Evolutionary conservation across 208 protist species (phyloP).

Genomic region (Trypanosoma mega): DNA sequence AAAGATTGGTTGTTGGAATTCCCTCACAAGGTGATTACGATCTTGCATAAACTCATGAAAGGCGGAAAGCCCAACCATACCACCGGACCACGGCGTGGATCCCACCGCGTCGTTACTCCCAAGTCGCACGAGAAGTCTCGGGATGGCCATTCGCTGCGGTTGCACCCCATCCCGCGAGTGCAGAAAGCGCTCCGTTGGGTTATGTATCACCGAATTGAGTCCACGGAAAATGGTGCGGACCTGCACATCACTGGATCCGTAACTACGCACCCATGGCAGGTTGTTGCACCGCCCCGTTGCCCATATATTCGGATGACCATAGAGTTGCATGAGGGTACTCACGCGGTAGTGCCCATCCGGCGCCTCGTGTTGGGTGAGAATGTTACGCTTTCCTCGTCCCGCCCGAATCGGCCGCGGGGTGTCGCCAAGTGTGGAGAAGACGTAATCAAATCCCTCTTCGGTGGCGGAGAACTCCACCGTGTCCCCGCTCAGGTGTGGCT

Average conservation of each 20-base stretch:
- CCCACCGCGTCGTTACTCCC: conserved; percentile 73
- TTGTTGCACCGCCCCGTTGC: conserved; percentile 75
- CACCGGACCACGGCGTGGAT: conserved; percentile 78
- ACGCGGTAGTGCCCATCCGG: conserved; percentile 80
- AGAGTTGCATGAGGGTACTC: conserved; percentile 85
- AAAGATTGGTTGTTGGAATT: conserved; percentile 75
- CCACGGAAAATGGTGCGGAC: conserved; percentile 70
- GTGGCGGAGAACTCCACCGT: conserved; percentile 28
- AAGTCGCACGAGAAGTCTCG: conserved; percentile 69
- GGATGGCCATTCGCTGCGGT: conserved; percentile 55
- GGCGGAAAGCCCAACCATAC: conserved; percentile 57
- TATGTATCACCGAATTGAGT: conserved; percentile 69
- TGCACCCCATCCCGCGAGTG: conserved; percentile 57
- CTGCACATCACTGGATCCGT: conserved; percentile 78
- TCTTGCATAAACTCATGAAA: conserved; percentile 85
- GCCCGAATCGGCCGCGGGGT: conserved; percentile 57
- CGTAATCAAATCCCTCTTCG: conserved; percentile 76
- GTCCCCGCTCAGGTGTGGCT: conserved; percentile 31
- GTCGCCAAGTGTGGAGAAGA: conserved; percentile 74
- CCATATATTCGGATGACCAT: conserved; percentile 73
- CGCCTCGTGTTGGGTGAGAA: conserved; percentile 65
- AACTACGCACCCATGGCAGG: conserved; percentile 58
- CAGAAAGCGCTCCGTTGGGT: conserved; percentile 62
- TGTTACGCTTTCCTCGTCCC: conserved; percentile 38
- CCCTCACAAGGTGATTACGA: conserved; percentile 69